Base-by-base conservation (phyloP, 2,329 filamentous ascomycete species). In the Fusarium illudens region DNA sequence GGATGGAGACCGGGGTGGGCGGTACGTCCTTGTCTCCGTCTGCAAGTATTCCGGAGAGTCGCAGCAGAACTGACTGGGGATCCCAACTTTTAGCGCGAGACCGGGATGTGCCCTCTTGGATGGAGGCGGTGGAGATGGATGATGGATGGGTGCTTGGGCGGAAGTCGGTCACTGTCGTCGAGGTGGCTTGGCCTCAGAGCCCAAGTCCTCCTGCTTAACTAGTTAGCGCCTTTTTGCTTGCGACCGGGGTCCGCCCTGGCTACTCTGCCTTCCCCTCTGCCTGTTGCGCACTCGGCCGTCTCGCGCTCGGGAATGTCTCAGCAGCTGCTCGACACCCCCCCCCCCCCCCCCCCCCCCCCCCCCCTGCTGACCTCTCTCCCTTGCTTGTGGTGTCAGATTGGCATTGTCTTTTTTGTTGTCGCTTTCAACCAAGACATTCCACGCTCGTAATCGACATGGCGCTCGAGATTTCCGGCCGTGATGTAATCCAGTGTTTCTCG, bases 91-190 rank as follows among this genome's bases (percentile, higher is more conserved):
- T 67, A 58, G 61, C 48, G 65, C 42, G 44, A 44, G 52, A 65
- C 61, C 37, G 51, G 65, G 65, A 58, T 65, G 65, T 54, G 56
- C 12, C 37, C 54, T 61, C 56, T 68, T 58, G 34, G 32, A 53
- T 46, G 52, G 53, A 67, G 53, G 64, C 63, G 58, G 64, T 67
- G 63, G 64, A 66, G 64, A n/a, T 65, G 44, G 12, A 39, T n/a
- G 37, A 25, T 42, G 60, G 64, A 65, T 68, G 65, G 55, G 59
- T 52, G 64, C 25, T 42, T 67, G 64, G 64, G 32, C 33, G 54
- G 44, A 50, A 54, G 51, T 54, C 51, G 51, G 51, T 54, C 37
- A 32, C 54, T 58, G 27, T 50, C 32, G 36, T 30, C 37, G 37
- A 34, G 52, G 52, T 56, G 52, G 52, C 60, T 62, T 68, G 64